phyloP scores from a whole-genome alignment of 768 basidiomycete genomes.

The Cytidiella melzeri region DNA sequence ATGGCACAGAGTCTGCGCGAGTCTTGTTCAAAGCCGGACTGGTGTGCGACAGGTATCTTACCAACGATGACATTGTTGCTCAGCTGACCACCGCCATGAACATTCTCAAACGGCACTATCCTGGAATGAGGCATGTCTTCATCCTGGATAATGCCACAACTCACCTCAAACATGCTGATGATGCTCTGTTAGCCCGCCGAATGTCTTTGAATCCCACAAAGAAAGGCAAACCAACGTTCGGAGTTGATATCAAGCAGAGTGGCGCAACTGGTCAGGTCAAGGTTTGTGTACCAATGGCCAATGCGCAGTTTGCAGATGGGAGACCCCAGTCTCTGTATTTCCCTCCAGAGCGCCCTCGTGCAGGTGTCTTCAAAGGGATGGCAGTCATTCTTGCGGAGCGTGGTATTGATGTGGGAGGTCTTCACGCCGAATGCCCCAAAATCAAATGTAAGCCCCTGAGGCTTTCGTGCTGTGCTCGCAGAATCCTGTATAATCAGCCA shows the following conservation, averaged over 20 bases:
- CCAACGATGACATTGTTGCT: conserved; percentile 17
- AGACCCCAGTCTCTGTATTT: conserved; percentile 22
- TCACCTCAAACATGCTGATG: conserved; percentile 19
- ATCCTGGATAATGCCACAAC: conserved; percentile 26
- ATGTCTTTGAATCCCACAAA: too few species aligned
- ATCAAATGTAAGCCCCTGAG: conserved; percentile 26
- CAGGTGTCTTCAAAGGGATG: conserved; percentile 32
- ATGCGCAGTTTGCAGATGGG: conserved; percentile 18
- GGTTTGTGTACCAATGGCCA: conserved; percentile 26
- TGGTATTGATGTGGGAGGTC: conserved; percentile 13
- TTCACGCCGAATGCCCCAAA: conserved; percentile 23
- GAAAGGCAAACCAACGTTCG: conserved; percentile 16
- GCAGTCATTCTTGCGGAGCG: conserved; percentile 25
- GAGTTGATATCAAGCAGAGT: too few species aligned
- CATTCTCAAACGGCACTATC: conserved; percentile 16
- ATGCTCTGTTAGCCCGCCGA: conserved; percentile 22
- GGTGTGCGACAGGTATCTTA: conserved; percentile 22
- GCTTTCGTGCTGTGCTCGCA: conserved; percentile 26
- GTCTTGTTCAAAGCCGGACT: conserved; percentile 21
- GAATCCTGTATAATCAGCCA: conserved; percentile 33
- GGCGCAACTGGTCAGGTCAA: conserved; percentile 9
- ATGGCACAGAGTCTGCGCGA: too few species aligned
- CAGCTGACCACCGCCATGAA: conserved; percentile 18
- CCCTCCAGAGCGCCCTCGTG: conserved; percentile 17
- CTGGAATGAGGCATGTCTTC: conserved; percentile 17